Percentiles rank a stretch among this genome's conserved stretches.
phyloP scores from a whole-genome alignment of 805 yeast genomes.

The Candida lessepsii region DNA sequence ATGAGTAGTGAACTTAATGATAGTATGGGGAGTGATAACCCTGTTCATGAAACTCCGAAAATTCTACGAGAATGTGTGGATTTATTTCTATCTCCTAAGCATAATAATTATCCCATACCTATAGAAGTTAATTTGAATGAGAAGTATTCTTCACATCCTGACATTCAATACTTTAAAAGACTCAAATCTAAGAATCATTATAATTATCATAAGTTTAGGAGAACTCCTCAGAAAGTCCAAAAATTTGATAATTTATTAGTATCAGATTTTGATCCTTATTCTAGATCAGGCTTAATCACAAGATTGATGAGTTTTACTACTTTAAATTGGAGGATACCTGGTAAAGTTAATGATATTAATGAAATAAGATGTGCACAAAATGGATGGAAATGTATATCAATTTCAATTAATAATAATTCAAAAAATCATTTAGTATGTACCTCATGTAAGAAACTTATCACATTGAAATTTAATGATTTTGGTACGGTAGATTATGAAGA shows the following conservation, averaged over 20 bases:
- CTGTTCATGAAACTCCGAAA: constrained; percentile 18
- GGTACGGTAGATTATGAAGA: constrained; percentile 24
- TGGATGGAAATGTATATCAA: constrained; percentile 52
- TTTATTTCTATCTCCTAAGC: constrained; percentile 18
- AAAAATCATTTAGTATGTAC: constrained; percentile 36
- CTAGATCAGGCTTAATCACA: constrained; percentile 30
- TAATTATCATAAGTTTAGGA: constrained; percentile 33
- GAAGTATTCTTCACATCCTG: constrained; percentile 29
- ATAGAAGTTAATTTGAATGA: constrained; percentile 12
- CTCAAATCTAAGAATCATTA: constrained; percentile 37
- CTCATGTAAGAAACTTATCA: constrained; percentile 28
- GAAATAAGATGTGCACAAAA: constrained; percentile 50
- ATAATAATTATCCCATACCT: constrained; percentile 17
- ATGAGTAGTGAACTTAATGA: neutral
- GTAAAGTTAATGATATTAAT: constrained; percentile 24
- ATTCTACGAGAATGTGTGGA: constrained; percentile 26
- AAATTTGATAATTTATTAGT: constrained; percentile 16
- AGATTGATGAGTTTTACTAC: constrained; percentile 46
- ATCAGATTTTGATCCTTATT: constrained; percentile 38
- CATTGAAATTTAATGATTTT: constrained; percentile 28
- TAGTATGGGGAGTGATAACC: neutral
- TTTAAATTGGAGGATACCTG: constrained; percentile 42
- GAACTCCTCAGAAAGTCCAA: constrained; percentile 10
- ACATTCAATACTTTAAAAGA: constrained; percentile 36
- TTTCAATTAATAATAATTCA: constrained; percentile 19